Evolutionary conservation across 345 rosid species (phyloP).

Genomic region (Citrus cavaleriei): DNA sequence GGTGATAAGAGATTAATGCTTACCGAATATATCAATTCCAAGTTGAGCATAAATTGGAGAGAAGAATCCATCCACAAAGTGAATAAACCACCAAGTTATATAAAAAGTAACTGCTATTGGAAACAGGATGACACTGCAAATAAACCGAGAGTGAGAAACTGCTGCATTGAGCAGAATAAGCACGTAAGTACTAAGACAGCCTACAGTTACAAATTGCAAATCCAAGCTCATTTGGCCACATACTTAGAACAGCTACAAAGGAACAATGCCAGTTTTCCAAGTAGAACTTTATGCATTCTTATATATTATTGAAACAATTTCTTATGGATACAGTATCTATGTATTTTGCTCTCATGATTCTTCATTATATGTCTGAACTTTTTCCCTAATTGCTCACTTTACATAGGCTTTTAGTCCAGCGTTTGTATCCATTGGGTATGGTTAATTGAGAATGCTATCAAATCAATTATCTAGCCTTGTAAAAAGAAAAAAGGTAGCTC

Average conservation of each 20-base stretch:
- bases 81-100: slow-evolving; percentile 99
- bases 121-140: slow-evolving; percentile 89
- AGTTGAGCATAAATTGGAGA: slow-evolving; percentile 93
- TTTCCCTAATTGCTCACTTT: not conserved
- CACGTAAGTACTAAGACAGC: not conserved
- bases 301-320: not conserved
- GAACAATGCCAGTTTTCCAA: not conserved
- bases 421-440: not conserved
- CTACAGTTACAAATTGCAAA: not conserved
- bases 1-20: slow-evolving; percentile 21
- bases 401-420: not conserved
- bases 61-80: slow-evolving; percentile 96
- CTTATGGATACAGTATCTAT: not conserved
- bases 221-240: not conserved
- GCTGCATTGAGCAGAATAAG: slow-evolving; percentile 4
- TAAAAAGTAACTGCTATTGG: slow-evolving; percentile 96
- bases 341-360: not conserved
- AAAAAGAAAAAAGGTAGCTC: not conserved
- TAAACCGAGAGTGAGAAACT: slow-evolving; percentile 22
- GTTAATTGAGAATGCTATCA: not conserved
- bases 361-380: too few relatives aligned
- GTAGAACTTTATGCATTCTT: not conserved
- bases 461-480: not conserved
- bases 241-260: not conserved
- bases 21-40: slow-evolving; percentile 90